A percentile compares a stretch with the other conserved stretches of the same genome.
These are phyloP conservation scores for Rhododendron henanense DNA, from an alignment of 148 eudicot genomes.

Conservation along the genomic window DNA sequence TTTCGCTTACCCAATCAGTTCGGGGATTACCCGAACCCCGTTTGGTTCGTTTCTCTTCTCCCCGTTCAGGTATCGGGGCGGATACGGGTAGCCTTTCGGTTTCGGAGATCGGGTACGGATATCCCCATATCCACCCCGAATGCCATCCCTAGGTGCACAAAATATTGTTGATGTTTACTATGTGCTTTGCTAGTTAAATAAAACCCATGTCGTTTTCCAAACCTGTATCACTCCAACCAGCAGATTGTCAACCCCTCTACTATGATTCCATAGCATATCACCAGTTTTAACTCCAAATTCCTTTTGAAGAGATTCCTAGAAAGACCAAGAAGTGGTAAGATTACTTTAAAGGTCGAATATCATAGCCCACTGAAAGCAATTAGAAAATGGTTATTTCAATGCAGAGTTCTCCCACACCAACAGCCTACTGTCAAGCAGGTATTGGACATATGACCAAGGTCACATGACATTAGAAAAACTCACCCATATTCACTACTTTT, in stretches of 20 bases:
- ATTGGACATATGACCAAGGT: background rate
- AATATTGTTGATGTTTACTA: background rate
- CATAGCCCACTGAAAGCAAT: background rate
- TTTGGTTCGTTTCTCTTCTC: too few species aligned
- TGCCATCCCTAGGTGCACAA: too few species aligned
- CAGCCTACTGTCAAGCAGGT: background rate
- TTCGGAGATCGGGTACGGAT: too few species aligned
- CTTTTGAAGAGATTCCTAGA: conserved; percentile 79
- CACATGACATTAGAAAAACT: background rate
- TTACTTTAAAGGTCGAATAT: background rate
- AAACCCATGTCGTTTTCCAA: background rate
- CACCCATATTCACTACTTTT: background rate
- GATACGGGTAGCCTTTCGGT: too few species aligned
- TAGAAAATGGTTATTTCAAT: background rate
- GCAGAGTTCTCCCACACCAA: background rate
- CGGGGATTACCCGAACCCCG: too few species aligned
- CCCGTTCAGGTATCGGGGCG: too few species aligned
- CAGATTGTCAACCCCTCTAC: conserved; percentile 81
- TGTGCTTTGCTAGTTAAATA: background rate
- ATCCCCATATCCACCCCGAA: too few species aligned
- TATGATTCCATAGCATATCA: conserved; percentile 90
- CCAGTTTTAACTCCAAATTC: conserved; percentile 92
- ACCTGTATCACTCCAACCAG: conserved; percentile 86
- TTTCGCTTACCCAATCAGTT: too few species aligned
- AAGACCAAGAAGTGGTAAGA: conserved; percentile 11